Conservation (phyloP, 345 rosid genomes). For the Melastoma malabathricum region DNA sequence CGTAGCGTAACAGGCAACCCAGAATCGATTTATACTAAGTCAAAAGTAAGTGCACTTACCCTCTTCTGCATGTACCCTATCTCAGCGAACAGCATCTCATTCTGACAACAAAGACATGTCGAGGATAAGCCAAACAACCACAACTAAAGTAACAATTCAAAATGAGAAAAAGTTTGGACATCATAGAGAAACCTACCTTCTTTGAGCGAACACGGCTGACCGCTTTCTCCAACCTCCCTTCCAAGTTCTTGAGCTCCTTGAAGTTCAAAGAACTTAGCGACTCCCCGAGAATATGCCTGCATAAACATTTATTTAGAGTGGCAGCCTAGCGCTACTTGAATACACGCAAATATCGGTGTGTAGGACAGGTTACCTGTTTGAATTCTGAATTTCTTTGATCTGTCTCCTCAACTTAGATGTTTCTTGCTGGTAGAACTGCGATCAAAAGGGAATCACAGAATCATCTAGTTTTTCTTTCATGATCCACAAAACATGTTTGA, state of each 20-base stretch:
- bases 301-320: neutral
- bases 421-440: constrained; percentile 83
- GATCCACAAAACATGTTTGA: too few species aligned
- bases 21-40: neutral
- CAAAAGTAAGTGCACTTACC: constrained; percentile 26
- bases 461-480: too few species aligned
- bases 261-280: constrained; percentile 41
- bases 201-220: constrained; percentile 71
- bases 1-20: neutral
- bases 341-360: too few species aligned
- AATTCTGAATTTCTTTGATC: constrained; percentile 60
- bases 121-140: too few species aligned
- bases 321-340: neutral
- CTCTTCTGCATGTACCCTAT: constrained; percentile 91
- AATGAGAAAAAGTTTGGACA: neutral
- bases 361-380: constrained; percentile 33
- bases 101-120: constrained; percentile 21
- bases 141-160: too few species aligned
- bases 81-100: constrained; percentile 71
- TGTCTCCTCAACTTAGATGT: constrained; percentile 63
- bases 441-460: neutral
- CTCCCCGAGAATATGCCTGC: constrained; percentile 75
- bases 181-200: constrained; percentile 32
- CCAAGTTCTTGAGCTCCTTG: constrained; percentile 77
- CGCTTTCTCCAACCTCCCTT: constrained; percentile 65